Evolutionary conservation across 2,329 filamentous ascomycete species (phyloP).

Genomic region (Gyromitra esculenta): DNA sequence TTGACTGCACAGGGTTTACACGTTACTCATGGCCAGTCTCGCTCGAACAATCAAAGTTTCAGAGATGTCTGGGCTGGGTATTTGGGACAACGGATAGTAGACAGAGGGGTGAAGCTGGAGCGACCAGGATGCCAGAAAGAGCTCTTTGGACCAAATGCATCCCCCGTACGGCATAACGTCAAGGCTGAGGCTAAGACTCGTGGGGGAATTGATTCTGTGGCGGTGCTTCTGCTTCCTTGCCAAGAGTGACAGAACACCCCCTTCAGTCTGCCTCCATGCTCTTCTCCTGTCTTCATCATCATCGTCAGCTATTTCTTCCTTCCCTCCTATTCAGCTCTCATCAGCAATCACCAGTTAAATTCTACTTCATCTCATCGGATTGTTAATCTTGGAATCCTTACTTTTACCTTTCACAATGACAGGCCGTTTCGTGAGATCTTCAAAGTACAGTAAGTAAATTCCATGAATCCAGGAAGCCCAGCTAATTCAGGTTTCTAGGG

Average conservation of each 20-base stretch:
- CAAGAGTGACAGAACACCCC: constrained; percentile 48
- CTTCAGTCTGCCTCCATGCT: constrained; percentile 26
- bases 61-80: not conserved
- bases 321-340: constrained; percentile 43
- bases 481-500: constrained; percentile 67
- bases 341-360: constrained; percentile 17
- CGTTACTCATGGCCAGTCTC: not conserved
- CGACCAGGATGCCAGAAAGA: too few species aligned
- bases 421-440: constrained; percentile 72
- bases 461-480: constrained; percentile 43
- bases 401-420: constrained; percentile 53
- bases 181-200: constrained; percentile 34
- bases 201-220: constrained; percentile 40
- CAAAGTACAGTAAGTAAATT: constrained; percentile 71
- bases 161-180: not conserved
- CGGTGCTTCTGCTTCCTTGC: constrained; percentile 32
- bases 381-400: constrained; percentile 42
- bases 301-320: constrained; percentile 19
- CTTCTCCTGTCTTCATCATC: constrained; percentile 21
- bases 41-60: constrained; percentile 1
- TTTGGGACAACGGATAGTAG: constrained; percentile 28
- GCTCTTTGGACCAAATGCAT: too few species aligned
- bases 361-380: constrained; percentile 34
- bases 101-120: not conserved
- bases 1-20: not conserved